phyloP scores from a whole-genome alignment of 345 rosid species.

The Eucalyptus grandis region DNA sequence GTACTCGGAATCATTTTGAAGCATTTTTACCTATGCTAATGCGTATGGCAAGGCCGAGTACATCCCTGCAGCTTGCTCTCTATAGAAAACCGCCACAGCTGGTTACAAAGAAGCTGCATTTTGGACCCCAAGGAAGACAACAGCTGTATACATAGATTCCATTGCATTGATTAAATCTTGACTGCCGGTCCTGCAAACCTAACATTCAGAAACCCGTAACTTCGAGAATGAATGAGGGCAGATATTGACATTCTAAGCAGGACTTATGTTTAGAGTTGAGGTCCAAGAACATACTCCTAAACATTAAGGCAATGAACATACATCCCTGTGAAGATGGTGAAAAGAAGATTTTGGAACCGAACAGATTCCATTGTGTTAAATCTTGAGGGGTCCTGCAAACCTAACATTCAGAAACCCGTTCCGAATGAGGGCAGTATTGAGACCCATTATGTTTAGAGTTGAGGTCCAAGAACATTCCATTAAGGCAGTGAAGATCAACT shows the following conservation, averaged over 20 bases:
- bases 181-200: too few species aligned
- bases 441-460: slow-evolving; percentile 19
- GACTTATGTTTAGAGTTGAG: slow-evolving; percentile 13
- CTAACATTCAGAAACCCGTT: too few species aligned
- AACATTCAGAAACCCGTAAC: too few species aligned
- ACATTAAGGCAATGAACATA: slow-evolving; percentile 9
- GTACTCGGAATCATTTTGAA: too few species aligned
- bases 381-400: background rate
- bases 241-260: background rate
- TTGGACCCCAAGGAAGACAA: slow-evolving; percentile 24
- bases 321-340: too few species aligned
- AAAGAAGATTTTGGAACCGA: too few species aligned
- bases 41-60: too few species aligned
- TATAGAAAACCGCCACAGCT: background rate
- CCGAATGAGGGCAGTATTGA: background rate
- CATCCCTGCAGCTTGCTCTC: slow-evolving; percentile 1
- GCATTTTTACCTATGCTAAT: background rate
- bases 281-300: slow-evolving; percentile 34
- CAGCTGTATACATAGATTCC: slow-evolving; percentile 34
- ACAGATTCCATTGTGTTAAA: slow-evolving; percentile 27
- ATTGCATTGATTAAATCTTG: slow-evolving; percentile 20
- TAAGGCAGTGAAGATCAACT: slow-evolving; percentile 2
- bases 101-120: slow-evolving; percentile 19
- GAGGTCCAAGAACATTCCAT: slow-evolving; percentile 26
- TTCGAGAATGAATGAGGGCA: background rate